Evolutionary conservation across 129 eudicot species (phyloP), one percentile per base, ranked within the genome.

Genomic region (Artemisia argyi): DNA sequence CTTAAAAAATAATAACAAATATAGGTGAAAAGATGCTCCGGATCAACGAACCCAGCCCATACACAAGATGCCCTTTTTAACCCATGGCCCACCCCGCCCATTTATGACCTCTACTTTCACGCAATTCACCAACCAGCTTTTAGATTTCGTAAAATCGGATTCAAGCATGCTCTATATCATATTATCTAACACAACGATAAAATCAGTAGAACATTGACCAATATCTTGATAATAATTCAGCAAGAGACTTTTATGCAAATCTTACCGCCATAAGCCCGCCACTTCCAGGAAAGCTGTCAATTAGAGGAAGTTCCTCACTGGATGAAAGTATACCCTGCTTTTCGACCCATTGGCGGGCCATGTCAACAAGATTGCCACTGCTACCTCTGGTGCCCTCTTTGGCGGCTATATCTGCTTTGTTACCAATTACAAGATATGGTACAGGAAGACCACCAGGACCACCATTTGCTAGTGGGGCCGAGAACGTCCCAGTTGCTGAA

Each of bases 371-470:
- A 83, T 94, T 94, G 67, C 99, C 99, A 83, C 91, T 94, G 82
- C 99, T 94, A 52, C 90, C 96, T 73, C 87, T 74, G 4, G 79
- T 70, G 17, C 96, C 97, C 13, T 90, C 96, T 77, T 90, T 90
- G 69, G 97, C 78, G 61, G 94, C 91, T 73, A 94, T 75, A 78
- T 94, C 99, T 79, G 93, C 99, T 85, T 94, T 94, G 90, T 94
- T 94, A 55, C 97, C 96, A 72, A 94, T 79, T 15, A 94, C 99
- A 67, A 94, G 84, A 63, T 49, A 94, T 18, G 98, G 98, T 19
- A 94, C 94, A 50, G 96, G 97, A 44, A 94, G 97, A 57, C 98
- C 98, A 66, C 93, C 96, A 13, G 97, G 99, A 32, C 99, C 99
- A 8, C 85, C 97, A 30, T 93, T 87, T 35, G 91, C 85, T 66